Conservation (phyloP, 345 rosid genomes). For the Arabidopsis suecica region DNA sequence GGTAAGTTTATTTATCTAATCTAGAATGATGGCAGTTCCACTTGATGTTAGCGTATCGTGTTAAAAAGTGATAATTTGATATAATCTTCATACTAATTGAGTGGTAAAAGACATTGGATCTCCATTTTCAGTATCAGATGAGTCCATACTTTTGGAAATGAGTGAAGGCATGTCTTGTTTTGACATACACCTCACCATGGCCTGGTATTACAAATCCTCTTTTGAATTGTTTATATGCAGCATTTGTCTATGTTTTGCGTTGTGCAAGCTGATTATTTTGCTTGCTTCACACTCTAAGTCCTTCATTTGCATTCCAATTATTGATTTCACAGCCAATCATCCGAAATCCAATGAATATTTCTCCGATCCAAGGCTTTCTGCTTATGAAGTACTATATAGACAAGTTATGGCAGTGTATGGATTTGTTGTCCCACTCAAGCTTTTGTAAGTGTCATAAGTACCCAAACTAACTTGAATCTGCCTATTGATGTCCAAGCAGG, state of each 20-base stretch:
- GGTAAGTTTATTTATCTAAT: slow-evolving; percentile 48
- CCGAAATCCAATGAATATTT: slow-evolving; percentile 54
- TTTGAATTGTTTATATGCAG: slow-evolving; percentile 6
- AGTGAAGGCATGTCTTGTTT: slow-evolving; percentile 79
- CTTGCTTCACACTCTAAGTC: slow-evolving; percentile 29
- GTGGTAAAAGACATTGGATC: too few species aligned
- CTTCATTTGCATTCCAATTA: slow-evolving; percentile 22
- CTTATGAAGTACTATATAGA: slow-evolving; percentile 86
- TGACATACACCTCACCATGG: slow-evolving; percentile 90
- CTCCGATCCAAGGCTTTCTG: slow-evolving; percentile 88
- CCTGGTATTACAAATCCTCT: slow-evolving; percentile 61
- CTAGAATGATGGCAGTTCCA: slow-evolving; percentile 6
- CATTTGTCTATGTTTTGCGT: neutral
- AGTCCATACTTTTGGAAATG: too few species aligned
- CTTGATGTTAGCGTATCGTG: neutral
- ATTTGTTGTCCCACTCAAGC: slow-evolving; percentile 40
- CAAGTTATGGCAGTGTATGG: slow-evolving; percentile 68
- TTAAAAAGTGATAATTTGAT: neutral
- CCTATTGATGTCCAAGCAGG: slow-evolving; percentile 51
- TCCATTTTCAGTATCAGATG: too few species aligned
- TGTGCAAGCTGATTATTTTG: slow-evolving; percentile 1
- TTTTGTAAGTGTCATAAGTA: slow-evolving; percentile 44
- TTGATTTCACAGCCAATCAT: slow-evolving; percentile 40
- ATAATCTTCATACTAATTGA: neutral
- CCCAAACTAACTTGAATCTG: slow-evolving; percentile 44